Evolutionary conservation across 78 protist genomes (phyloP).

Genomic region (Protostelium mycophagum): DNA sequence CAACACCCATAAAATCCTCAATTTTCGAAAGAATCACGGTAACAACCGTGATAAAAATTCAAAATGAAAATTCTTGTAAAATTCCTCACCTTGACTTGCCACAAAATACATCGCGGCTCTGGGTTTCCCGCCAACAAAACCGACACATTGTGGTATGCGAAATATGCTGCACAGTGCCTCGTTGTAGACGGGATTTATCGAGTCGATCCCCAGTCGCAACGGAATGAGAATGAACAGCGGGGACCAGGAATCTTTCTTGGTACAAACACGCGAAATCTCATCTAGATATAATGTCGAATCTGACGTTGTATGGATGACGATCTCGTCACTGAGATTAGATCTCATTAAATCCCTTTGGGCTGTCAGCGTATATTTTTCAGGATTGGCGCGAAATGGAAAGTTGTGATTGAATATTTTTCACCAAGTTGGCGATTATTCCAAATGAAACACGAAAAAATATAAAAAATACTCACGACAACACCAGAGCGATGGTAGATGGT

Average conservation of each 20-base stretch:
- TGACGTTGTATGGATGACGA: not conserved
- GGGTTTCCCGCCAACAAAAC: conserved; percentile 81
- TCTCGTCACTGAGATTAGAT: not conserved
- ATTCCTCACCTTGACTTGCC: conserved; percentile 69
- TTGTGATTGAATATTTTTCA: conserved; percentile 10
- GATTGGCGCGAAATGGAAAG: conserved; percentile 1
- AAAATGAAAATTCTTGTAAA: no score
- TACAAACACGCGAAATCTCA: not conserved
- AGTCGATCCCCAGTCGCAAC: conserved; percentile 60
- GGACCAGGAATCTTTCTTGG: conserved; percentile 20
- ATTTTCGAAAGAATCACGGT: no score
- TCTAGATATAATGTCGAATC: not conserved
- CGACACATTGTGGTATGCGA: conserved; percentile 47
- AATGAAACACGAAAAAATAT: not conserved
- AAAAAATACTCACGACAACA: conserved; percentile 23
- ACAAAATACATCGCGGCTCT: conserved; percentile 70
- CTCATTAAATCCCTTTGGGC: not conserved
- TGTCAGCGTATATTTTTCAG: not conserved
- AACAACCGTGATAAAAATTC: no score
- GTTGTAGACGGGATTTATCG: conserved; percentile 40
- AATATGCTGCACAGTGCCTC: conserved; percentile 24
- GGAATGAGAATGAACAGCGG: conserved; percentile 75
- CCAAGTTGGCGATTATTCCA: not conserved
- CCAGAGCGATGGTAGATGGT: conserved; percentile 51
- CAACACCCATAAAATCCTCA: no score